phyloP scores from a whole-genome alignment of 306 rosid species.

The Psophocarpus tetragonolobus region DNA sequence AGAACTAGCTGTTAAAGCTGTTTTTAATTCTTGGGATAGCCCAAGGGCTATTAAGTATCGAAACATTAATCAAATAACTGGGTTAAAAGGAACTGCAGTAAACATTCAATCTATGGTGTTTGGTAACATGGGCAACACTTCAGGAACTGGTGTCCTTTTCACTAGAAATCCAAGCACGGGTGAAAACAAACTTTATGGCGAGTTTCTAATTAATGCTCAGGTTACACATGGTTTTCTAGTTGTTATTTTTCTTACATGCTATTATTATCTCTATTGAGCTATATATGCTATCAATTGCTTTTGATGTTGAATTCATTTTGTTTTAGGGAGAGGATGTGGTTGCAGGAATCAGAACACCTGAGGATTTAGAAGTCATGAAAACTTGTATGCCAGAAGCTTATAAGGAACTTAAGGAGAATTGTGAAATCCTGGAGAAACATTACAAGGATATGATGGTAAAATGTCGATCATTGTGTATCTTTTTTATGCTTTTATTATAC shows the following conservation, averaged over 20 bases:
- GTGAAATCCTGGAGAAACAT: slow-evolving; percentile 86
- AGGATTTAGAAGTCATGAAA: slow-evolving; percentile 80
- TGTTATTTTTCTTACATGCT: slow-evolving; percentile 23
- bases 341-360: slow-evolving; percentile 97
- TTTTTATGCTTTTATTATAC: background rate
- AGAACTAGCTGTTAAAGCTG: slow-evolving; percentile 79
- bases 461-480: background rate
- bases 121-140: slow-evolving; percentile 93
- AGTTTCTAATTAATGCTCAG: slow-evolving; percentile 96
- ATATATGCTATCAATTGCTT: background rate
- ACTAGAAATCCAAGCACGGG: slow-evolving; percentile 99
- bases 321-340: slow-evolving; percentile 98
- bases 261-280: background rate
- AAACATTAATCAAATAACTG: slow-evolving; percentile 83
- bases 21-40: slow-evolving; percentile 98
- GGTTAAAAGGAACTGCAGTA: slow-evolving; percentile 91
- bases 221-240: slow-evolving; percentile 44
- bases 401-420: slow-evolving; percentile 86
- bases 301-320: slow-evolving; percentile 13
- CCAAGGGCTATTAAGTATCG: slow-evolving; percentile 90
- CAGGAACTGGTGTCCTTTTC: slow-evolving; percentile 97
- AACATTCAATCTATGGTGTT: slow-evolving; percentile 97
- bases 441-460: slow-evolving; percentile 98
- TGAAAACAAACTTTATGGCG: slow-evolving; percentile 92
- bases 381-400: slow-evolving; percentile 90